Evolutionary conservation across 2,329 filamentous ascomycete species (phyloP), one percentile per base, ranked within the genome.

Genomic region (Fusarium sp.): DNA sequence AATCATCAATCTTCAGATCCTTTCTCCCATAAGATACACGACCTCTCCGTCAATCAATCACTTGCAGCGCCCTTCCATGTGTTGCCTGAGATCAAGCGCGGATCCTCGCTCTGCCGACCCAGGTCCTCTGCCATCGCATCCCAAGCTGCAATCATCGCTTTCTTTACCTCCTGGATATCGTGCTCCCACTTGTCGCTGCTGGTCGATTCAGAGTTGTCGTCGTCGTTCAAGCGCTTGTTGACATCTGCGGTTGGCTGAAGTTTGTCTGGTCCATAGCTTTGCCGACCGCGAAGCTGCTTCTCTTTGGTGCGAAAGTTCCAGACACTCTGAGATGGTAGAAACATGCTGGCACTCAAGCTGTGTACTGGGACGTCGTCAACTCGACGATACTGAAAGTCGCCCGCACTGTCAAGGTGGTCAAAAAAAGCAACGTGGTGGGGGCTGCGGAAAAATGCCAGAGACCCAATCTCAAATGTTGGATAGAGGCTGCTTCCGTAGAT

Each of bases 401-500:
- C 82, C 3, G 75, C 67, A 38, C 70, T 73, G 61, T 85, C 82
- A 11, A 86, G 72, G 64, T 80, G 78, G 25, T 80, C 69, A 57
- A 85, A 81, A 51, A 83, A 82, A 11, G 75, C 72, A 47, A 75
- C 73, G 51, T 84, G 80, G 17, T 77, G 72, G 37, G 76, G 71
- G 53, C 77, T 75, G 35, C 83, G 79, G 69, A 84, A 84, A 70
- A 84, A 83, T 4, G 72, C 68, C 29, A 82, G 71, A 23, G 77
- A 80, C 48, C 81, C 83, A 62, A 86, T 79, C 67, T 86, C 83
- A 53, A 85, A 83, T 55, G 82, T 82, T 9, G 80, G 79, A 57
- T 81, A 81, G 68, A 82, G 78, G 49, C 80, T 79, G 65, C 78
- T 78, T 61, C 80, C 81, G 72, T 80, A 84, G 54, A 79, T 75